A percentile compares a stretch with the other conserved stretches of the same genome.
Evolutionary conservation across 805 yeast genomes (phyloP).

Genomic region (Saccharomycopsis babjevae): DNA sequence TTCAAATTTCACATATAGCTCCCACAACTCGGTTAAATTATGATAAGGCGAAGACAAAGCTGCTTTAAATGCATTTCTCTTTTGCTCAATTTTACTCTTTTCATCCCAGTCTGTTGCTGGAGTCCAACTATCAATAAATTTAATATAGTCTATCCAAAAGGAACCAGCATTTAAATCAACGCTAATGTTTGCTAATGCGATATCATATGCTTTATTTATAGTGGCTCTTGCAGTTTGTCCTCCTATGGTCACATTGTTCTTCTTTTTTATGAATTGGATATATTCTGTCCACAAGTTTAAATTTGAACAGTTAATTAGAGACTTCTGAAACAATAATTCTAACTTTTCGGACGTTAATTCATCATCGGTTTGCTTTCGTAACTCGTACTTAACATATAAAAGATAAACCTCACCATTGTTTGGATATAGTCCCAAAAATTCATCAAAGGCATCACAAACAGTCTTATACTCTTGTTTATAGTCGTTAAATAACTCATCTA

Average conservation of each 20-base stretch:
- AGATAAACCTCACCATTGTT: conserved; percentile 68
- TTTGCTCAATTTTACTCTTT: conserved; percentile 67
- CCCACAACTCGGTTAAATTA: conserved; percentile 72
- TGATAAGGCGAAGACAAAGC: conserved; percentile 68
- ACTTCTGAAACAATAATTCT: conserved; percentile 54
- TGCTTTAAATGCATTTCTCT: conserved; percentile 61
- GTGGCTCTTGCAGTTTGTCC: conserved; percentile 70
- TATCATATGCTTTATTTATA: conserved; percentile 73
- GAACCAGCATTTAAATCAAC: conserved; percentile 60
- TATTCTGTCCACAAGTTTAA: conserved; percentile 70
- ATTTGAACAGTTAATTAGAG: conserved; percentile 51
- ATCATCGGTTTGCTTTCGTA: conserved; percentile 53
- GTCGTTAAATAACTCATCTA: conserved; percentile 31
- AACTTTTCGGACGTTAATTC: conserved; percentile 51
- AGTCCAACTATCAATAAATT: conserved; percentile 66
- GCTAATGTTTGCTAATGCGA: conserved; percentile 72
- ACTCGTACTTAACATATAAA: conserved; percentile 53
- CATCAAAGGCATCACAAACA: conserved; percentile 47
- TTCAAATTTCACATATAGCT: conserved; percentile 73
- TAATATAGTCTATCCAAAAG: conserved; percentile 78
- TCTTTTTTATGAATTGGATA: conserved; percentile 59
- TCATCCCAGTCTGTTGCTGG: conserved; percentile 77
- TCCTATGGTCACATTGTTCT: conserved; percentile 62
- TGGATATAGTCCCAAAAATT: conserved; percentile 56
- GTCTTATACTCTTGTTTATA: conserved; percentile 36